These are phyloP conservation scores for Zygotorulaspora mrakii DNA, from an alignment of 1,139 yeast species.

Conservation along the genomic window DNA sequence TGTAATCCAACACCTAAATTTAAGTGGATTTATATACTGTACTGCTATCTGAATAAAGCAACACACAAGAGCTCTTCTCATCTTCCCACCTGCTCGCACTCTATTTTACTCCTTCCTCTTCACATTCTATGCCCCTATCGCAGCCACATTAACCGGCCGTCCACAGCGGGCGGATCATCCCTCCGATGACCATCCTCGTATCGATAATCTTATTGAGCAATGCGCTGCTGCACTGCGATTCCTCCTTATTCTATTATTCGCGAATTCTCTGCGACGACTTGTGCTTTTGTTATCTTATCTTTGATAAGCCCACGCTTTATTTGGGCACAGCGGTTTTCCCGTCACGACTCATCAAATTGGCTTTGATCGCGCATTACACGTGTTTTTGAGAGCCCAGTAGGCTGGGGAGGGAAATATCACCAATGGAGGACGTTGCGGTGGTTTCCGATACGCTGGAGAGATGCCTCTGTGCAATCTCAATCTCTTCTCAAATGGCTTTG, in stretches of 20 bases:
- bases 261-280: too few relatives aligned
- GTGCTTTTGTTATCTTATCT: slow-evolving; percentile 5
- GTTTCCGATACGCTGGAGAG: too few relatives aligned
- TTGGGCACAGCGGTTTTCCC: slow-evolving; percentile 1
- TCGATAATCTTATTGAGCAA: not conserved
- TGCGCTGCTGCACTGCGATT: not conserved
- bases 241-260: not conserved
- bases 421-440: too few relatives aligned
- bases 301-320: not conserved
- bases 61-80: too few relatives aligned
- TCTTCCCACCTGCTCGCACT: not conserved
- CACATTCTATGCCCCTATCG: not conserved
- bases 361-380: too few relatives aligned
- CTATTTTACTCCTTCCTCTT: not conserved
- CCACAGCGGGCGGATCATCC: not conserved
- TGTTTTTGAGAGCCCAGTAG: too few relatives aligned
- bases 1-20: too few relatives aligned
- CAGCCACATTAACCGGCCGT: not conserved
- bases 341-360: too few relatives aligned
- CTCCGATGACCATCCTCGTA: not conserved
- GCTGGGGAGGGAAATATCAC: too few relatives aligned
- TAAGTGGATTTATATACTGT: not conserved
- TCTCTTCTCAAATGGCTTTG: too few relatives aligned
- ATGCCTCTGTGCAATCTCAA: too few relatives aligned
- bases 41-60: not conserved